phyloP scores from a whole-genome alignment of 768 basidiomycete genomes.

The Trametes cingulata region DNA sequence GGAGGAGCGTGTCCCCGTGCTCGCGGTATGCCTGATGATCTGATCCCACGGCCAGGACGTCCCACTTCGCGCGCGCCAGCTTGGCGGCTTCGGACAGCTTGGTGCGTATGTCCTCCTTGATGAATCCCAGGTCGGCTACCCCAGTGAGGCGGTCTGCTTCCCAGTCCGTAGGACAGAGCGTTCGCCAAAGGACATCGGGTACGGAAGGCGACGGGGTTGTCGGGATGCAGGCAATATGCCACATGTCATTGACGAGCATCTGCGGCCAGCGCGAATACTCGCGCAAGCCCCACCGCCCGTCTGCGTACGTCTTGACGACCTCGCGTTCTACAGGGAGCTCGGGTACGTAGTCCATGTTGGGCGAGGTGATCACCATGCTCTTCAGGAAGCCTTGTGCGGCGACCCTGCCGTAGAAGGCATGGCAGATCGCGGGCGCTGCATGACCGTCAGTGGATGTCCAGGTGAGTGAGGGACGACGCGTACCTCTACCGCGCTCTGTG shows the following conservation, averaged over 20 bases:
- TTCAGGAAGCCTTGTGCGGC: no score
- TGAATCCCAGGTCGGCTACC: not conserved
- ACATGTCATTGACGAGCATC: not conserved
- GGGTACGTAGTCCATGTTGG: not conserved
- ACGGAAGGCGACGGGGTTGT: not conserved
- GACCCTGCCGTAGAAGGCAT: no score
- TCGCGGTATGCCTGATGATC: no score
- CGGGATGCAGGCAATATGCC: constrained; percentile 6
- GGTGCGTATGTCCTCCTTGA: no score
- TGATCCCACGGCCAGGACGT: no score
- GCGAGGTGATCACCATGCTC: not conserved
- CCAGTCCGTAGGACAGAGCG: not conserved
- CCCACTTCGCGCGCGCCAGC: no score
- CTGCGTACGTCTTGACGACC: not conserved
- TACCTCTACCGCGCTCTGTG: no score
- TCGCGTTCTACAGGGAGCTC: not conserved
- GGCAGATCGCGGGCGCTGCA: no score
- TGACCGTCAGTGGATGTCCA: no score
- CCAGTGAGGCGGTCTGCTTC: not conserved
- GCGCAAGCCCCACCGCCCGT: not conserved
- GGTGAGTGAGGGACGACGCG: no score
- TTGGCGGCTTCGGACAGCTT: no score
- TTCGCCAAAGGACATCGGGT: not conserved
- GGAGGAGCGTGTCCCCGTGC: not conserved
- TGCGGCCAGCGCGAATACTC: not conserved